Percentiles rank a stretch among this genome's conserved stretches.
Conservation (phyloP, 2,329 filamentous ascomycete species). For the Colletotrichum melonis region DNA sequence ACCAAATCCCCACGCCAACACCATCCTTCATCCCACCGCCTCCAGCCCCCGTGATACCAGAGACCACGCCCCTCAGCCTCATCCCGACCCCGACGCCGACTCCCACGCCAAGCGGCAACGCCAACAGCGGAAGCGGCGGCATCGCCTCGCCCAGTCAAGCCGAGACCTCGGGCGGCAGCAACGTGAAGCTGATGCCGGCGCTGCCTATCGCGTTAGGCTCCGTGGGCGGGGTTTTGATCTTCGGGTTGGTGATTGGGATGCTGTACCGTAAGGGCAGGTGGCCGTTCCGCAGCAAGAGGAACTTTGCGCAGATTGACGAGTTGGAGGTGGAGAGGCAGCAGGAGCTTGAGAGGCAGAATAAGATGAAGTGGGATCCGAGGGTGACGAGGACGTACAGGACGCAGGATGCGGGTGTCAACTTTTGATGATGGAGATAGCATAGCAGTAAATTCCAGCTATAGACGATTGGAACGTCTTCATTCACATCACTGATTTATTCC, state of each 20-base stretch:
- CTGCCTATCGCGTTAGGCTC: conserved; percentile 35
- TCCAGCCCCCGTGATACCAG: background rate
- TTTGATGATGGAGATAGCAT: background rate
- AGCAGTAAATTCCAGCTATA: no score
- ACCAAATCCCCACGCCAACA: background rate
- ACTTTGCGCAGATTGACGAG: conserved; percentile 31
- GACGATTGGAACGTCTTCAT: background rate
- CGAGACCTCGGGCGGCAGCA: background rate
- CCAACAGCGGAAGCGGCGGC: background rate
- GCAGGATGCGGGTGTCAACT: conserved; percentile 21
- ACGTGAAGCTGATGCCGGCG: conserved; percentile 34
- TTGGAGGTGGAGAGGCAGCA: conserved; percentile 31
- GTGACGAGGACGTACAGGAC: conserved; percentile 14
- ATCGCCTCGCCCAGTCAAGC: conserved; percentile 28
- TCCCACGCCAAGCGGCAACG: background rate
- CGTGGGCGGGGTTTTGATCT: conserved; percentile 32
- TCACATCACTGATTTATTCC: no score
- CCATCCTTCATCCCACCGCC: background rate
- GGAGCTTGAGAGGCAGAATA: conserved; percentile 28
- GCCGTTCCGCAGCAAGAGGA: conserved; percentile 20
- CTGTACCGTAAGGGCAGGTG: conserved; percentile 32
- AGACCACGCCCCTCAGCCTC: background rate
- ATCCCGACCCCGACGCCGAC: conserved; percentile 11
- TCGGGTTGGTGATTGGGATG: conserved; percentile 29
- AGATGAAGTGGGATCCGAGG: conserved; percentile 35